phyloP scores from a whole-genome alignment of 1,139 yeast species.

The Candida mesenterica region DNA sequence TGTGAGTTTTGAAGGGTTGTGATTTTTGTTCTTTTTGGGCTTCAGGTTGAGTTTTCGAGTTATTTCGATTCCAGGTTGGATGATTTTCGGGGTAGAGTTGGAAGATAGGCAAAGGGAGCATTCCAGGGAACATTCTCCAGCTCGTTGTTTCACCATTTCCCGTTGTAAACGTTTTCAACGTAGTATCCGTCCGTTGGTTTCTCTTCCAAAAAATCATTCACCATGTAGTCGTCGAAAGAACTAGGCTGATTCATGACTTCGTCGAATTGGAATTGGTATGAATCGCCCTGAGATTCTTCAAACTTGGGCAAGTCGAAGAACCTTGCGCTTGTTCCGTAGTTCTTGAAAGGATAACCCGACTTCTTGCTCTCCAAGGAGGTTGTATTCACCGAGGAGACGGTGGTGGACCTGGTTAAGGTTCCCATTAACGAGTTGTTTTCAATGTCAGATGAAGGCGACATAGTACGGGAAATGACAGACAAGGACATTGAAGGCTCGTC shows the following conservation, averaged over 20 bases:
- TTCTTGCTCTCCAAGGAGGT: conserved; percentile 11
- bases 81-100: no score
- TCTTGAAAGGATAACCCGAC: conserved; percentile 18
- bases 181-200: not conserved
- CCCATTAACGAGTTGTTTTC: conserved; percentile 38
- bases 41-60: not conserved
- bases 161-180: not conserved
- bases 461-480: conserved; percentile 38
- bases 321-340: conserved; percentile 8
- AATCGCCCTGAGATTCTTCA: conserved; percentile 13
- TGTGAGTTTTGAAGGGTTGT: not conserved
- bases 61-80: no score
- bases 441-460: conserved; percentile 38
- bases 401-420: conserved; percentile 44
- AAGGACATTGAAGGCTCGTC: conserved; percentile 25
- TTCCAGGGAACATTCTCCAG: not conserved
- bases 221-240: conserved; percentile 42
- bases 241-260: conserved; percentile 13
- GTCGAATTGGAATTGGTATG: conserved; percentile 14
- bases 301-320: conserved; percentile 18
- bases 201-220: conserved; percentile 10
- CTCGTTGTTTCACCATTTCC: not conserved
- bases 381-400: conserved; percentile 30
- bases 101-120: not conserved
- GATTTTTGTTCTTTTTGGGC: not conserved